These are phyloP conservation scores for Agaricales sp. DNA, from an alignment of 1,284 basidiomycete genomes.

Conservation along the genomic window DNA sequence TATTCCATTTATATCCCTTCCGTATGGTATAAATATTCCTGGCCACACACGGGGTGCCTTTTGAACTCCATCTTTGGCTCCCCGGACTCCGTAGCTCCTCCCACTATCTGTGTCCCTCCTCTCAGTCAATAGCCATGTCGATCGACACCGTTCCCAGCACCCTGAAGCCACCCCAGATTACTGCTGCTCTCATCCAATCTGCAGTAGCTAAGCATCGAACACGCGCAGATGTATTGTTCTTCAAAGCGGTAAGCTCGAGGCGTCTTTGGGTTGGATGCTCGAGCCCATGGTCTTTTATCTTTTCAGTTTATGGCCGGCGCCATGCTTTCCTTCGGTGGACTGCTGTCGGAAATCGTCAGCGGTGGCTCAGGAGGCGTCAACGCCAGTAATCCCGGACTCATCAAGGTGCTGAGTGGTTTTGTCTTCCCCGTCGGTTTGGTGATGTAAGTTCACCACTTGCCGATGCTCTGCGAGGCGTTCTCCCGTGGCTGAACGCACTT, in stretches of 20 bases:
- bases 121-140: neutral
- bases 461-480: neutral
- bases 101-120: too few relatives aligned
- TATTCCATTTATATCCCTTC: too few relatives aligned
- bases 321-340: slow-evolving; percentile 65
- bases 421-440: slow-evolving; percentile 69
- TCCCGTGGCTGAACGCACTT: neutral
- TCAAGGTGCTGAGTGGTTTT: slow-evolving; percentile 54
- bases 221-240: slow-evolving; percentile 46
- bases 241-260: slow-evolving; percentile 58
- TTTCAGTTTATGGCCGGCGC: slow-evolving; percentile 54
- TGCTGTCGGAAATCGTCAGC: slow-evolving; percentile 47
- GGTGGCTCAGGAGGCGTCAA: slow-evolving; percentile 47
- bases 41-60: too few relatives aligned
- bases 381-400: slow-evolving; percentile 49
- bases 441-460: slow-evolving; percentile 35
- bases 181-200: slow-evolving; percentile 42
- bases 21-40: too few relatives aligned
- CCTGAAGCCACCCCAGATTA: slow-evolving; percentile 49
- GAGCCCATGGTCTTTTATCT: neutral
- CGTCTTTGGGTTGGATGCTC: too few relatives aligned
- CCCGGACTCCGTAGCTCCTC: too few relatives aligned
- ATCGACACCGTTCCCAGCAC: slow-evolving; percentile 29
- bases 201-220: slow-evolving; percentile 54
- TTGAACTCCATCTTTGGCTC: too few relatives aligned